Evolutionary conservation across 2,329 filamentous ascomycete genomes (phyloP).

Genomic region (Ceratocystis alfenasii): DNA sequence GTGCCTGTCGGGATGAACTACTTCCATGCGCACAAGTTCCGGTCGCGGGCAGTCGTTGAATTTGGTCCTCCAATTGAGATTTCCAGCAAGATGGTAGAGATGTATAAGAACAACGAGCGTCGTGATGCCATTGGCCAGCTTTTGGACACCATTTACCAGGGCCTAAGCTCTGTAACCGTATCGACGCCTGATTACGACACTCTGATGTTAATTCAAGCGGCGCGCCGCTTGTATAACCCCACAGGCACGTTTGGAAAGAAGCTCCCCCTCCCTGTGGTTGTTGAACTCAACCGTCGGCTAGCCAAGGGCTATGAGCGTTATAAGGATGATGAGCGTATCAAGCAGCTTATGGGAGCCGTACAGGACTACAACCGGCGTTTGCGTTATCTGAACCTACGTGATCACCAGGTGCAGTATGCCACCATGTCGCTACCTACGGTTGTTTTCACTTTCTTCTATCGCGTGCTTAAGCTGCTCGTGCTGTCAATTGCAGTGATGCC

Average conservation of each 20-base stretch:
- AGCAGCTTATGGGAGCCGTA: slow-evolving; percentile 61
- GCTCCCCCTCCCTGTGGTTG: slow-evolving; percentile 77
- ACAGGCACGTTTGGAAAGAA: slow-evolving; percentile 61
- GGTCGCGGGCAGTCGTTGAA: slow-evolving; percentile 87
- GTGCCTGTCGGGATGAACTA: slow-evolving; percentile 99
- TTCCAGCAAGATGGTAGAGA: slow-evolving; percentile 65
- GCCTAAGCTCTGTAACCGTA: slow-evolving; percentile 77
- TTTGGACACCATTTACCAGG: slow-evolving; percentile 75
- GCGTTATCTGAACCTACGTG: slow-evolving; percentile 72
- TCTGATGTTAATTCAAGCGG: slow-evolving; percentile 91
- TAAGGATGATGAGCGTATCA: slow-evolving; percentile 78
- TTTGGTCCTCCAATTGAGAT: slow-evolving; percentile 86
- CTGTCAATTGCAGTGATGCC: slow-evolving; percentile 74
- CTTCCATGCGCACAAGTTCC: slow-evolving; percentile 97
- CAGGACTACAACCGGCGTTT: slow-evolving; percentile 79
- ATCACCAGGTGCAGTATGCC: slow-evolving; percentile 90
- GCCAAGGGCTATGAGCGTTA: slow-evolving; percentile 86
- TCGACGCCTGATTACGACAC: slow-evolving; percentile 92
- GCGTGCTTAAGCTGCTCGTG: slow-evolving; percentile 62
- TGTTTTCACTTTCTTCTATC: slow-evolving; percentile 64
- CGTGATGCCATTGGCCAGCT: slow-evolving; percentile 78
- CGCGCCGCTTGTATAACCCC: slow-evolving; percentile 82
- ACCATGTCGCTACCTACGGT: slow-evolving; percentile 69
- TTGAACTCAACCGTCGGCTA: slow-evolving; percentile 84
- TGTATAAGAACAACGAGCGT: slow-evolving; percentile 72